Evolutionary conservation across 805 yeast genomes (phyloP).

Genomic region (Saccharomycopsis sp.): DNA sequence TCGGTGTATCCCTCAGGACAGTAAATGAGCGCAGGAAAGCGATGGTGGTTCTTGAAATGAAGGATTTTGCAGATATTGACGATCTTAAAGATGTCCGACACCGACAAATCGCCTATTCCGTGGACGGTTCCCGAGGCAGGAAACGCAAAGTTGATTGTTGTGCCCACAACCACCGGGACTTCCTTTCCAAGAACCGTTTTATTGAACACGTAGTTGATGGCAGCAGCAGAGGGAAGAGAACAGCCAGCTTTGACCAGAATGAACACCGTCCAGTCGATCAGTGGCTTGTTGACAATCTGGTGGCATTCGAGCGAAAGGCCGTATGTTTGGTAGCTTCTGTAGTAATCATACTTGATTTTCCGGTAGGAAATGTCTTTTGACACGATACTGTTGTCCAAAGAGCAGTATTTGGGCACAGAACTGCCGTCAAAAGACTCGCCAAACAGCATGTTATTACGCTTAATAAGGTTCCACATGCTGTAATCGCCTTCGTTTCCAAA

Average conservation of each 20-base stretch:
- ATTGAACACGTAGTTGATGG: constrained; percentile 6
- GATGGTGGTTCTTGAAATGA: constrained; percentile 35
- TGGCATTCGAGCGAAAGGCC: constrained; percentile 27
- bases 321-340: constrained; percentile 30
- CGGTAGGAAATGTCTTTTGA: background rate
- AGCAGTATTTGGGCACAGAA: constrained; percentile 13
- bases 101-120: constrained; percentile 63
- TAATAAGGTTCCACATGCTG: constrained; percentile 32
- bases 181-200: background rate
- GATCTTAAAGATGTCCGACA: constrained; percentile 55
- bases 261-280: constrained; percentile 6
- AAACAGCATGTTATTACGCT: constrained; percentile 3
- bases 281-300: constrained; percentile 2
- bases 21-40: constrained; percentile 49
- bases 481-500: constrained; percentile 78
- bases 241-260: constrained; percentile 6
- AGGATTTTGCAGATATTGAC: constrained; percentile 66
- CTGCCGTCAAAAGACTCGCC: background rate
- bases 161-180: constrained; percentile 6
- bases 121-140: constrained; percentile 77
- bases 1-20: constrained; percentile 94
- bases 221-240: constrained; percentile 5
- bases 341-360: constrained; percentile 15
- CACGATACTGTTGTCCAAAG: constrained; percentile 14
- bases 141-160: constrained; percentile 41